Evolutionary conservation across 495 filamentous ascomycete species (phyloP), one percentile per base, ranked within the genome.

Genomic region (Penicillium coprophilum): DNA sequence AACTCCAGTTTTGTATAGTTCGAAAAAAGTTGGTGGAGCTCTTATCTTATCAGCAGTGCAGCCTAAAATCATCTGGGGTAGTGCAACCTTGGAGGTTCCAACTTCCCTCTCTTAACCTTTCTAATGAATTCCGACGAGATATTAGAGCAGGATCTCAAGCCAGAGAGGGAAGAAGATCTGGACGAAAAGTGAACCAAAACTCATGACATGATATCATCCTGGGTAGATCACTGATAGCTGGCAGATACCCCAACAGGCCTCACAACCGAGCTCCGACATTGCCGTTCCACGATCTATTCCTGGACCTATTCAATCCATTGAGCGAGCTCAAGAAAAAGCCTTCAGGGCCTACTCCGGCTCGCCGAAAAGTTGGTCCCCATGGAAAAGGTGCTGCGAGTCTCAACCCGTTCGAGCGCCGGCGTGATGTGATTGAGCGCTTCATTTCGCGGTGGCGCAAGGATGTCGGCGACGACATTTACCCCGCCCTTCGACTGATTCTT

Each of bases 401-500:
- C 19, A 87, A 86, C n/a, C 89, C 92, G 5, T 84, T 92, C 63
- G 92, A 97, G 64, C 79, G 86, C 49, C 82, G 92, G 9, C 84
- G 87, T n/a, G 83, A 85, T 62, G 88, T 97, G 61, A 93, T 98
- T 68, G 85, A 92, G 56, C 81, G 87, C 24, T 98, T 96, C 75
- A 90, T 98, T 61, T 83, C 88, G 24, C 83, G 84, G 67, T 98
- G 94, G 94, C 80, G 92, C 32, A 82, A 83, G 47, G 87, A 95
- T 44, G 91, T 96, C 20, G 94, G 94, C 45, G 77, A 88, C 61
- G 92, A 98, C 66, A 89, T 97, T 59, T 96, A 95, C 71, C 95
- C 95, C 3, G 92, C 91, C 19, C 84, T 98, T 70, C 83, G 94
- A 32, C 78, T 98, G 48, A 95, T 97, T 62, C 75, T 96, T n/a